Conservation (phyloP, 345 rosid species). For the Salix suchowensis region DNA sequence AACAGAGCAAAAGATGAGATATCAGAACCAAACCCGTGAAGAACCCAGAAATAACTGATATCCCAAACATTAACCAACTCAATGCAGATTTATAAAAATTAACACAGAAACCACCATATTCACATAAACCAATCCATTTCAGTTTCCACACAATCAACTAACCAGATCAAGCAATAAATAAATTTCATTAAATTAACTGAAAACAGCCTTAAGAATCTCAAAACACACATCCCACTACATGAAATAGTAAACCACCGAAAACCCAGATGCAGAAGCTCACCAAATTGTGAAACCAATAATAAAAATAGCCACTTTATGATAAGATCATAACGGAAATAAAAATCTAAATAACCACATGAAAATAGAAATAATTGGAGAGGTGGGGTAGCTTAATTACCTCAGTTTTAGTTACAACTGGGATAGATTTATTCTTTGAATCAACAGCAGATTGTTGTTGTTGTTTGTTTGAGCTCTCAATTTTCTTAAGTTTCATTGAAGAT, state of each 20-base stretch:
- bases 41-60: background rate
- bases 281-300: background rate
- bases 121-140: constrained; percentile 1
- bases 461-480: constrained; percentile 46
- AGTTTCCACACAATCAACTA: background rate
- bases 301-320: background rate
- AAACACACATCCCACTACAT: background rate
- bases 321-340: background rate
- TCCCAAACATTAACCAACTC: constrained; percentile 8
- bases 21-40: constrained; percentile 9
- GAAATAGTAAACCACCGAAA: background rate
- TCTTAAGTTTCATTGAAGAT: constrained; percentile 46
- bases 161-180: background rate
- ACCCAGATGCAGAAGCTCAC: background rate
- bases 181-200: background rate
- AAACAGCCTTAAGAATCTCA: background rate
- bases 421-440: constrained; percentile 44
- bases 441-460: constrained; percentile 11
- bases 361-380: background rate
- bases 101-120: background rate
- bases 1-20: background rate
- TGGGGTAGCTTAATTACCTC: constrained; percentile 38
- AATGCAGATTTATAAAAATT: background rate
- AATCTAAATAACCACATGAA: background rate
- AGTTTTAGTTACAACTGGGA: constrained; percentile 39